Conservation (phyloP, 805 yeast genomes). For the Metschnikowia sp. region DNA sequence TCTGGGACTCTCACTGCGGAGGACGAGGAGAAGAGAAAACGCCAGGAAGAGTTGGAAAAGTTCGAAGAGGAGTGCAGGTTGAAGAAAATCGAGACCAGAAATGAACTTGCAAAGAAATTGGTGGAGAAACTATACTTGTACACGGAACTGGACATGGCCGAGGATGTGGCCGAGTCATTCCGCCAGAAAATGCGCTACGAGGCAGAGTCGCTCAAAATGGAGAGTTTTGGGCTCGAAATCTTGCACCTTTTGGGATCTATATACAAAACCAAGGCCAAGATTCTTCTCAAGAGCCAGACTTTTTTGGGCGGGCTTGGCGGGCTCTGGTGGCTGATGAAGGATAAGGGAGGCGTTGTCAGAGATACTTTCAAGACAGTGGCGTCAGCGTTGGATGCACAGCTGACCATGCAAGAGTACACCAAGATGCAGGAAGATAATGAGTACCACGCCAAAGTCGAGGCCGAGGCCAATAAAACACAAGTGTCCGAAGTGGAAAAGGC, state of each 20-base stretch:
- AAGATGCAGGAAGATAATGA: constrained; percentile 59
- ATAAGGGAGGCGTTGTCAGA: constrained; percentile 69
- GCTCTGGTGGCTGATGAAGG: constrained; percentile 63
- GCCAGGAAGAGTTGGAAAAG: constrained; percentile 52
- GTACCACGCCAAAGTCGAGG: constrained; percentile 39
- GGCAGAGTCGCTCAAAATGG: constrained; percentile 78
- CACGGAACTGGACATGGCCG: constrained; percentile 43
- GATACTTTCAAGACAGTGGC: constrained; percentile 70
- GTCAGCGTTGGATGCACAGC: constrained; percentile 75
- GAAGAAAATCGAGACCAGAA: constrained; percentile 64
- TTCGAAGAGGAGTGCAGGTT: constrained; percentile 73
- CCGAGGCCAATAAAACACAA: constrained; percentile 30
- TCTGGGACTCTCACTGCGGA: constrained; percentile 22
- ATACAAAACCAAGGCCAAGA: constrained; percentile 61
- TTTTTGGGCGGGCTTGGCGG: constrained; percentile 63
- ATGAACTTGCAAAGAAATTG: constrained; percentile 58
- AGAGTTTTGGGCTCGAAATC: constrained; percentile 81
- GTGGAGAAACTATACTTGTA: constrained; percentile 41
- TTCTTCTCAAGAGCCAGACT: constrained; percentile 61
- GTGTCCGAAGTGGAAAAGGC: constrained; percentile 2
- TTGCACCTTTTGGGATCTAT: constrained; percentile 72
- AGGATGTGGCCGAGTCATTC: constrained; percentile 48
- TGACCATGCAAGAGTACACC: constrained; percentile 69
- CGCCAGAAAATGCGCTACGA: constrained; percentile 67
- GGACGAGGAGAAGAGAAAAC: constrained; percentile 43